phyloP scores from a whole-genome alignment of 305 asterid genomes.

The Fraxinus baroniana region DNA sequence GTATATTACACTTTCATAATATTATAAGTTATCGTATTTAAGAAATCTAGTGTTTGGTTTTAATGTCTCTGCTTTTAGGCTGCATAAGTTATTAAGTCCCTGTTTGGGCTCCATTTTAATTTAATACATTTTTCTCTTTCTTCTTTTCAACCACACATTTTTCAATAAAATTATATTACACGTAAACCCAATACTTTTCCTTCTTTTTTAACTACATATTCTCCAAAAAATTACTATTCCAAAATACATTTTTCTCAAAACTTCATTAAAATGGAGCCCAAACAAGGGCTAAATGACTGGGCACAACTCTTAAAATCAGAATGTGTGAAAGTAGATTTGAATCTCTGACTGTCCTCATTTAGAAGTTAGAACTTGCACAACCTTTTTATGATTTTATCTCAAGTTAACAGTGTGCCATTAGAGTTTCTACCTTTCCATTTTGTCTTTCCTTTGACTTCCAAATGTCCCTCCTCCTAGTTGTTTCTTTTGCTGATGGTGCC shows the following conservation, averaged over 20 bases:
- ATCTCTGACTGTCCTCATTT: not conserved
- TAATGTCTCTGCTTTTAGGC: not conserved
- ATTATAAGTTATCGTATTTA: not conserved
- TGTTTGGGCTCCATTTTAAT: no score
- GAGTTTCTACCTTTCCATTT: conserved; percentile 14
- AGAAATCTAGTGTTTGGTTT: not conserved
- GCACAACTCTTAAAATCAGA: conserved; percentile 7
- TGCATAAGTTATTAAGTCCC: not conserved
- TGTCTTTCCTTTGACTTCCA: not conserved
- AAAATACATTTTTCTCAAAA: no score
- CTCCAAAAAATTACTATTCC: no score
- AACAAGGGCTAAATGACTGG: not conserved
- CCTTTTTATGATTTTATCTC: not conserved
- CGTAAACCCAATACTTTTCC: no score
- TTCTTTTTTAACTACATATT: no score
- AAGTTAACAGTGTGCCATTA: not conserved
- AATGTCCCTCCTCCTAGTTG: not conserved
- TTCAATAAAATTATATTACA: no score
- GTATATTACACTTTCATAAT: not conserved
- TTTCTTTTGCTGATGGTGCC: conserved; percentile 4
- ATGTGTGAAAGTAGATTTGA: not conserved
- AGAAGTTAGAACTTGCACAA: conserved; percentile 1
- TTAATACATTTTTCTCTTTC: no score
- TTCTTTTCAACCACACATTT: no score
- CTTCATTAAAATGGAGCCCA: no score